Evolutionary conservation across 352 stramenopile species (phyloP).

Genomic region (Phytophthora fragariae): DNA sequence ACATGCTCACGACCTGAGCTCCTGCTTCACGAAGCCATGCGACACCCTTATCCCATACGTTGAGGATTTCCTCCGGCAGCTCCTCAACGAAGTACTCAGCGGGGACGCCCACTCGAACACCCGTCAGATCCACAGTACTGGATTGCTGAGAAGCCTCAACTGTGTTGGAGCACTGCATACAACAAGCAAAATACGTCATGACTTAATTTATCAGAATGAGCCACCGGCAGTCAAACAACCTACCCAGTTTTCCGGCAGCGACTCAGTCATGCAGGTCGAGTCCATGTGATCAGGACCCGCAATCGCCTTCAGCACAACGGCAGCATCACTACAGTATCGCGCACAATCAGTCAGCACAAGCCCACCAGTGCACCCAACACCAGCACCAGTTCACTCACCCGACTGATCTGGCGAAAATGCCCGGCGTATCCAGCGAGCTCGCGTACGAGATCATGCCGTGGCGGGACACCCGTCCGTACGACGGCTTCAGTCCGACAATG

Average conservation of each 20-base stretch:
- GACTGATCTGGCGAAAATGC: conserved; percentile 91
- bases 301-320: conserved; percentile 83
- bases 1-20: conserved; percentile 79
- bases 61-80: conserved; percentile 83
- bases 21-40: conserved; percentile 73
- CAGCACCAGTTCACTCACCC: conserved; percentile 43
- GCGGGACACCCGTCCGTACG: conserved; percentile 96
- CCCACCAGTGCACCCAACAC: background rate
- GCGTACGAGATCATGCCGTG: conserved; percentile 97
- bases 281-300: conserved; percentile 83
- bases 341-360: conserved; percentile 2
- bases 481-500: conserved; percentile 97
- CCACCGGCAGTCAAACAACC: background rate
- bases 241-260: conserved; percentile 65
- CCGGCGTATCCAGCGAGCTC: conserved; percentile 96
- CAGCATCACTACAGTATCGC: conserved; percentile 62
- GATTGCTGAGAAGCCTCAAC: conserved; percentile 37
- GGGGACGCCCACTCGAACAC: conserved; percentile 93
- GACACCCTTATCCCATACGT: conserved; percentile 86
- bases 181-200: background rate
- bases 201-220: background rate
- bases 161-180: conserved; percentile 47
- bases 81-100: conserved; percentile 96
- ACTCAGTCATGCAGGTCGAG: conserved; percentile 76
- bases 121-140: conserved; percentile 56